phyloP scores from a whole-genome alignment of 331 rosid species.

The Dryas integrifolia region DNA sequence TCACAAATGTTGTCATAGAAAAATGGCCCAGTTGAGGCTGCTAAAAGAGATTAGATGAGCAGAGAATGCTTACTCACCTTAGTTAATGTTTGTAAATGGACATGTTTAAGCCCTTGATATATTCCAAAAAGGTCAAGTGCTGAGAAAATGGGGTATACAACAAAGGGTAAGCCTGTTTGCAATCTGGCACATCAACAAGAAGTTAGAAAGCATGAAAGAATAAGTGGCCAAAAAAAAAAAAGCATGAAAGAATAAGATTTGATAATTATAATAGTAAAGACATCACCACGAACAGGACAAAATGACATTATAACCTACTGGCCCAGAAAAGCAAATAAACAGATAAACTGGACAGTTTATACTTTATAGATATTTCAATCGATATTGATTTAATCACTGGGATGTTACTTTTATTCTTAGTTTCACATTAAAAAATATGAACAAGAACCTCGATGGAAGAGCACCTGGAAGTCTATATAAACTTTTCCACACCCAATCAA shows the following conservation, averaged over 20 bases:
- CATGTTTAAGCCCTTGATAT: conserved; percentile 76
- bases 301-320: too few species aligned
- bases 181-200: conserved; percentile 39
- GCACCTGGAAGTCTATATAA: too few species aligned
- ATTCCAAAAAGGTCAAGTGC: conserved; percentile 81
- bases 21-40: not conserved
- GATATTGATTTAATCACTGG: too few species aligned
- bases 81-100: conserved; percentile 79
- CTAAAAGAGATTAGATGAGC: not conserved
- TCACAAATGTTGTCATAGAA: not conserved
- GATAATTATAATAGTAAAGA: not conserved
- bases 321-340: too few species aligned
- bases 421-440: too few species aligned
- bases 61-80: conserved; percentile 46
- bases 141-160: conserved; percentile 75
- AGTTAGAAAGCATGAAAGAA: conserved; percentile 7
- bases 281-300: too few species aligned
- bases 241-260: not conserved
- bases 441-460: too few species aligned
- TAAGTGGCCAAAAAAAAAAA: not conserved
- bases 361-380: too few species aligned
- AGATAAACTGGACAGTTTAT: too few species aligned
- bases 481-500: too few species aligned
- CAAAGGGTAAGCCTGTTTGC: conserved; percentile 57
- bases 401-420: too few species aligned